A percentile compares a stretch with the other conserved stretches of the same genome.
phyloP scores from a whole-genome alignment of 2,329 filamentous ascomycete species.

The Claviceps monticola region DNA sequence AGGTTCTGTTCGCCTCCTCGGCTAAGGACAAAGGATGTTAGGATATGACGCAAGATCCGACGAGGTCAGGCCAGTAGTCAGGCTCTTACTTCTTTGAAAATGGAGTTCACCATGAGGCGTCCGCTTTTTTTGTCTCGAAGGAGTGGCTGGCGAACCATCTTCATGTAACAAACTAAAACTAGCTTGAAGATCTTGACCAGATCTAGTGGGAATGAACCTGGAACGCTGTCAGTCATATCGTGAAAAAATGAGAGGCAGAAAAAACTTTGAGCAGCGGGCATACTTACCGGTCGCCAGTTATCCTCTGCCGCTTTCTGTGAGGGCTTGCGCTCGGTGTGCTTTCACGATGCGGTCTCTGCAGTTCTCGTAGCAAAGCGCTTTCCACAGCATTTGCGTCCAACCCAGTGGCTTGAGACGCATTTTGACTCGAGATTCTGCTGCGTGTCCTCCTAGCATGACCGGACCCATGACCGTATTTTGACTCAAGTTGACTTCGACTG shows the following conservation, averaged over 20 bases:
- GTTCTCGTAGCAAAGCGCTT: slow-evolving; percentile 35
- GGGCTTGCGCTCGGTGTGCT: slow-evolving; percentile 40
- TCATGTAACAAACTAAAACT: slow-evolving; percentile 88
- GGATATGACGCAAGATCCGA: not conserved
- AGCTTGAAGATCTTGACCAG: slow-evolving; percentile 84
- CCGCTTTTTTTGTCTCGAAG: slow-evolving; percentile 72
- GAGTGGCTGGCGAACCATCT: slow-evolving; percentile 83
- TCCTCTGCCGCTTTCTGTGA: slow-evolving; percentile 43
- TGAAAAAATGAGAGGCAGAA: not conserved
- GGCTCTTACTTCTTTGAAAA: slow-evolving; percentile 70
- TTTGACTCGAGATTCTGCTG: slow-evolving; percentile 21
- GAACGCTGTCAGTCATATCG: slow-evolving; percentile 11
- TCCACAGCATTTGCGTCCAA: slow-evolving; percentile 38
- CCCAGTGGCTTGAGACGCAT: slow-evolving; percentile 20
- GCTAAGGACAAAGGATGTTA: slow-evolving; percentile 29
- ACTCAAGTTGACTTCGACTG: slow-evolving; percentile 29
- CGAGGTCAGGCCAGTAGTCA: not conserved
- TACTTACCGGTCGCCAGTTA: slow-evolving; percentile 46
- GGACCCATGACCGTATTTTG: slow-evolving; percentile 25
- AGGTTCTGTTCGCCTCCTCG: slow-evolving; percentile 90
- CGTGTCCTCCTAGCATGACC: slow-evolving; percentile 19
- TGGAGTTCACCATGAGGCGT: slow-evolving; percentile 81
- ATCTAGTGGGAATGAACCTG: slow-evolving; percentile 90
- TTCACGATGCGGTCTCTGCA: slow-evolving; percentile 36
- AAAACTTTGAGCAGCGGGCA: not conserved